Evolutionary conservation across 495 filamentous ascomycete species (phyloP).

Genomic region (Podospora didyma): DNA sequence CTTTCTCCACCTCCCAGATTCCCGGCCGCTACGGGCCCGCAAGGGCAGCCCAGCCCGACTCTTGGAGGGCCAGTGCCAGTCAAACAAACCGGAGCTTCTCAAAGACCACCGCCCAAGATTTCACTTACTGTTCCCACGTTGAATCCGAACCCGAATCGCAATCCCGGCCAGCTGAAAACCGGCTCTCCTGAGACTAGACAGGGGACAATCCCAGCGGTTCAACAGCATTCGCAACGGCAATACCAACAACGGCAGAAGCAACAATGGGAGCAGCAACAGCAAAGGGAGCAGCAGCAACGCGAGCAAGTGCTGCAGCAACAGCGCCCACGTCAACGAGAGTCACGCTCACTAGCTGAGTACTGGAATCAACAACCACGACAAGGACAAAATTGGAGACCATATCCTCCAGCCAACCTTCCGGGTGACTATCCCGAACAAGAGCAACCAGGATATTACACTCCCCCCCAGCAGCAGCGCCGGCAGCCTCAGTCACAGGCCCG

Average conservation of each 20-base stretch:
- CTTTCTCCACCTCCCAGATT: constrained; percentile 31
- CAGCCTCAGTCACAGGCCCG: constrained; percentile 5
- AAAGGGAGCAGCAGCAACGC: background rate
- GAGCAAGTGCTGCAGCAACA: background rate
- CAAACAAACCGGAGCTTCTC: background rate
- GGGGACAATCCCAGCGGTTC: background rate
- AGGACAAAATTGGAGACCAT: constrained; percentile 3
- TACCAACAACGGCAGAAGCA: constrained; percentile 10
- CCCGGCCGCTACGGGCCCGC: constrained; percentile 25
- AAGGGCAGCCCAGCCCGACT: constrained; percentile 30
- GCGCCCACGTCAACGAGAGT: background rate
- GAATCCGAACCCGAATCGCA: constrained; percentile 19
- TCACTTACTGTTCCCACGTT: constrained; percentile 12
- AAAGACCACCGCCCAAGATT: constrained; percentile 1
- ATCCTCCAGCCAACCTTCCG: background rate
- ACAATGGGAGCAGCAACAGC: background rate
- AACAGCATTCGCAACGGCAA: constrained; percentile 10
- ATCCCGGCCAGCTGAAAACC: constrained; percentile 20
- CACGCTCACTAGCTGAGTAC: background rate
- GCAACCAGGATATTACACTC: background rate
- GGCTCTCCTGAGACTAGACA: constrained; percentile 25
- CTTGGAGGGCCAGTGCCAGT: constrained; percentile 7
- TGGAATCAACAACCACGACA: constrained; percentile 4
- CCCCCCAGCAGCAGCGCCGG: constrained; percentile 3
- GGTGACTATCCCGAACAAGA: background rate